These are phyloP conservation scores for Aspergillus asperescens DNA, from an alignment of 495 filamentous ascomycete genomes.

Conservation along the genomic window DNA sequence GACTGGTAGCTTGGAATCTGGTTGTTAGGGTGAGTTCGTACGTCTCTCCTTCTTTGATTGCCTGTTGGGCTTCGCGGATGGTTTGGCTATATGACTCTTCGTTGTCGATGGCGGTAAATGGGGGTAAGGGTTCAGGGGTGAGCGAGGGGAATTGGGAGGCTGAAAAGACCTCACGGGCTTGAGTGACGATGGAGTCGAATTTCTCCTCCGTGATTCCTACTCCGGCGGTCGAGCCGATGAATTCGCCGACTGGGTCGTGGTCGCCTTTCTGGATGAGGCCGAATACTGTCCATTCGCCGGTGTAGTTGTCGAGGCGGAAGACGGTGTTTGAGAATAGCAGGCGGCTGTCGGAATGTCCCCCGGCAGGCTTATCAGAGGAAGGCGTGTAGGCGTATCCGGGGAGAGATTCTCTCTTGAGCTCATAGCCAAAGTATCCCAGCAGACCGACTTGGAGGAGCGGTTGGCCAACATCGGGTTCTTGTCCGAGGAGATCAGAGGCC, in stretches of 20 bases:
- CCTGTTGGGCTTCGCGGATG: constrained; percentile 4
- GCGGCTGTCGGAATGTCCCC: constrained; percentile 1
- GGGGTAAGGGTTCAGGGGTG: neutral
- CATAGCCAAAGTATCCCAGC: constrained; percentile 3
- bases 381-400: constrained; percentile 1
- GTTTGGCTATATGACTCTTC: neutral
- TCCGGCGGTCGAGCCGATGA: neutral
- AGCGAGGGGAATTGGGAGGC: neutral
- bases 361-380: neutral
- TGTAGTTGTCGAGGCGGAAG: constrained; percentile 4
- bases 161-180: neutral
- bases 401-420: neutral
- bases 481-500: neutral
- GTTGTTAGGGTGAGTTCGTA: constrained; percentile 3
- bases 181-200: neutral
- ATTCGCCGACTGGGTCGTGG: neutral
- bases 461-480: constrained; percentile 4
- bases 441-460: constrained; percentile 2
- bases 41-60: constrained; percentile 3
- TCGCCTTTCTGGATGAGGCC: neutral
- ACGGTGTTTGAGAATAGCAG: neutral
- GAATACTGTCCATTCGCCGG: constrained; percentile 3
- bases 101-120: neutral
- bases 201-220: neutral
- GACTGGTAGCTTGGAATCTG: neutral